Conservation (phyloP, 352 stramenopile species). For the Globisporangium radiosum region DNA sequence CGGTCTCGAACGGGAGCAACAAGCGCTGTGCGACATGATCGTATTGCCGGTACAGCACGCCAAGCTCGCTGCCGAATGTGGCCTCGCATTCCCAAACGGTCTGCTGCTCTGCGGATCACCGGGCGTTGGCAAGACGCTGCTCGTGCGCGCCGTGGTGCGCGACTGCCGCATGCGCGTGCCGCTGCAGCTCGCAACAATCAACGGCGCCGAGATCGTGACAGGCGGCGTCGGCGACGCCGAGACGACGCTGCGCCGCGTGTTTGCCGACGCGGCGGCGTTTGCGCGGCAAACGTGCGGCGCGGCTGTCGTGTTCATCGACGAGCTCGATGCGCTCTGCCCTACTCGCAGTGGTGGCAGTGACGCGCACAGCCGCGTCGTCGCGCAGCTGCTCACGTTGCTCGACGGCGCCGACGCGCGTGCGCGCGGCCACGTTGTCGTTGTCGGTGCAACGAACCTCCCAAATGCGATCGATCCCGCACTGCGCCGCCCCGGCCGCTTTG, state of each 20-base stretch:
- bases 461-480: slow-evolving; percentile 88
- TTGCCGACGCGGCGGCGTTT: slow-evolving; percentile 32
- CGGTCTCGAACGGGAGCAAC: slow-evolving; percentile 60
- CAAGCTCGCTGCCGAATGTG: slow-evolving; percentile 19
- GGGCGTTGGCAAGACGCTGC: slow-evolving; percentile 75
- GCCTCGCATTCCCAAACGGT: slow-evolving; percentile 64
- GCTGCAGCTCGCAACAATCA: slow-evolving; percentile 63
- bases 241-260: slow-evolving; percentile 48
- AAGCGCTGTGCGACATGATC: slow-evolving; percentile 62
- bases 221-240: slow-evolving; percentile 68
- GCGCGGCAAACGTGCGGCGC: slow-evolving; percentile 21
- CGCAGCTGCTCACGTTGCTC: slow-evolving; percentile 93
- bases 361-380: slow-evolving; percentile 82
- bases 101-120: slow-evolving; percentile 68
- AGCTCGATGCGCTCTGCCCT: slow-evolving; percentile 93
- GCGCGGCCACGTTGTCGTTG: slow-evolving; percentile 89
- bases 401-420: slow-evolving; percentile 80
- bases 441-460: slow-evolving; percentile 92
- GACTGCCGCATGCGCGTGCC: slow-evolving; percentile 42
- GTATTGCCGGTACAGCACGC: slow-evolving; percentile 41
- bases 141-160: slow-evolving; percentile 62
- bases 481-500: slow-evolving; percentile 71
- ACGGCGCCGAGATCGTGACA: slow-evolving; percentile 78
- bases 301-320: slow-evolving; percentile 93
- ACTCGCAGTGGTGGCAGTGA: slow-evolving; percentile 54